Evolutionary conservation across 371 early-diverging fungal genomes (phyloP), one percentile per base, ranked within the genome.

Genomic region (Nosema muscidifuracis): DNA sequence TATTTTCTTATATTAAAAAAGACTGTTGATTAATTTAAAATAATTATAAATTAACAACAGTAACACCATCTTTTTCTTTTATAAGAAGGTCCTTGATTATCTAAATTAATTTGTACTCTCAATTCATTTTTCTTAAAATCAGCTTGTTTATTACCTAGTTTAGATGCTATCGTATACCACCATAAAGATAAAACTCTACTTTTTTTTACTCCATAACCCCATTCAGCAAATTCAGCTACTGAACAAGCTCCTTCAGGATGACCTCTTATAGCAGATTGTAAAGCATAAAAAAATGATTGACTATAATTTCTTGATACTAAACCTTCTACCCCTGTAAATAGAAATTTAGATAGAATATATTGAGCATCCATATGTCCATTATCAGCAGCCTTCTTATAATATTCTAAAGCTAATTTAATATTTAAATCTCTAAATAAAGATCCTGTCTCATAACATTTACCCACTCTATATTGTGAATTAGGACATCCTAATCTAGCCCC

Each of bases 291-390:
- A 56, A 72, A 77, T 15, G 77, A 56, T 36, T 75, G 38, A 6
- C 62, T 53, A 60, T 36, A 65, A 40, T 70, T 30, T 36, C 24
- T 18, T 2, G 67, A 57, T 12, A 67, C 22, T 15, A 18, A 22
- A 16, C 34, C 36, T 9, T 36, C 42, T 50, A 71, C 33, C 3
- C 76, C 76, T 28, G 63, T 69, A 36, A 78, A 73, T 22, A 69
- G 66, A 53, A 67, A 64, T 50, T 44, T 66, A 20, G 64, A 72
- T 22, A 78, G 13, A 4, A 43, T 42, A 20, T 67, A 33, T 38
- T 78, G 74, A 10, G 78, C 84, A 60, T 80, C 78, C 3, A 77
- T 66, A 24, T 81, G 82, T 28, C 84, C 84, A 33, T 74, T 57
- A 2, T 71, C 40, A 3, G 84, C 74, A 16, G 84, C 67, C 26